These are phyloP conservation scores for Haematococcus lacustris DNA, from an alignment of 139 green algal genomes.

Conservation along the genomic window DNA sequence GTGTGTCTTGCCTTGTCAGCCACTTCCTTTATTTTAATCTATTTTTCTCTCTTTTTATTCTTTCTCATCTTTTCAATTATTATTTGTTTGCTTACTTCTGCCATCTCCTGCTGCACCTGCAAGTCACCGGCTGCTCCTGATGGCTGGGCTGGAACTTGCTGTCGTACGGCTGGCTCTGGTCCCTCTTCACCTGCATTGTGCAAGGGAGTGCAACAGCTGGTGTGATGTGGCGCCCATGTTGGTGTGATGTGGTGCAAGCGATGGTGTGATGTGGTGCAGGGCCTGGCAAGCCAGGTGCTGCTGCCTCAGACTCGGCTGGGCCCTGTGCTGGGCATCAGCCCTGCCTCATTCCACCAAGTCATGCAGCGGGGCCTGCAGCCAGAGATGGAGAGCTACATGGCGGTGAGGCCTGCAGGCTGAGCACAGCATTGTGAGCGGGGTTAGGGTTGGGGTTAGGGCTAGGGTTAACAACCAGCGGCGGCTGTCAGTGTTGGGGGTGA, in stretches of 20 bases:
- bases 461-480: background rate
- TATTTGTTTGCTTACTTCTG: too few species aligned
- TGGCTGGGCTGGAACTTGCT: background rate
- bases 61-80: too few species aligned
- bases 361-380: background rate
- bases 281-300: background rate
- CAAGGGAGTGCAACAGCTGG: too few species aligned
- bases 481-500: background rate
- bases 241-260: too few species aligned
- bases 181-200: too few species aligned
- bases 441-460: background rate
- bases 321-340: background rate
- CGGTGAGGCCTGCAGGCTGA: background rate
- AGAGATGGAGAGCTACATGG: conserved; percentile 7
- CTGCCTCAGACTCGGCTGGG: background rate
- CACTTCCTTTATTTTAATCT: too few species aligned
- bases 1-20: too few species aligned
- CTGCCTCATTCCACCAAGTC: background rate
- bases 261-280: background rate
- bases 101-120: too few species aligned
- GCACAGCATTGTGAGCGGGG: background rate
- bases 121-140: too few species aligned
- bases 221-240: too few species aligned
- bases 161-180: too few species aligned
- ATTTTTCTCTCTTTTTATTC: too few species aligned